Percentiles rank a stretch among this genome's conserved stretches.
phyloP scores from a whole-genome alignment of 78 protist genomes.

The Chrysochromulina parva region DNA sequence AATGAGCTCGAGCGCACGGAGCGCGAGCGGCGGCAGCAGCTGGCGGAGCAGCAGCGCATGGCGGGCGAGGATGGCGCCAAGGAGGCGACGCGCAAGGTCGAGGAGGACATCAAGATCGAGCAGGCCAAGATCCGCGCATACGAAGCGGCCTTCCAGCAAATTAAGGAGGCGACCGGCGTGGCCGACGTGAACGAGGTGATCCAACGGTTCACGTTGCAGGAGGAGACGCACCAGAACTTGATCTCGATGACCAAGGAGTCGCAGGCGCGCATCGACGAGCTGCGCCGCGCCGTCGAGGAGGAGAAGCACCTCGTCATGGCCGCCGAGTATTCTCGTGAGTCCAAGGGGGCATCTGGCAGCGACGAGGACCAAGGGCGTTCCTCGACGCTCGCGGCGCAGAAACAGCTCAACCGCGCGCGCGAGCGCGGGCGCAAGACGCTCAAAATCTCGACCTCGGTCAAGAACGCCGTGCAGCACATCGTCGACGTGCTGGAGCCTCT shows the following conservation, averaged over 20 bases:
- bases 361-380: too few species aligned
- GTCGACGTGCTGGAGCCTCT: not conserved
- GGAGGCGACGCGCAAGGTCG: not conserved
- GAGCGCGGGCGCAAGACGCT: not conserved
- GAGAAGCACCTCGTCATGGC: not conserved
- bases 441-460: not conserved
- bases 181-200: constrained; percentile 65
- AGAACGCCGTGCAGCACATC: not conserved
- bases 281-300: constrained; percentile 3
- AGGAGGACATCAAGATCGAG: constrained; percentile 25
- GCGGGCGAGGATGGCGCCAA: not conserved
- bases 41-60: not conserved
- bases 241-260: not conserved
- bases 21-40: not conserved
- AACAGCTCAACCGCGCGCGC: too few species aligned
- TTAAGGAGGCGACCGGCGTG: constrained; percentile 78
- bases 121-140: constrained; percentile 22
- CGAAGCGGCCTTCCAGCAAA: constrained; percentile 65
- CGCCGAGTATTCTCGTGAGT: too few species aligned
- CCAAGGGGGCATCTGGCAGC: too few species aligned
- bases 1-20: not conserved
- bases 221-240: constrained; percentile 48
- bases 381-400: too few species aligned
- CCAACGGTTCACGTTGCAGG: constrained; percentile 56
- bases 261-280: not conserved